Conservation (phyloP, 2,329 filamentous ascomycete species). For the Aspergillus neotritici region DNA sequence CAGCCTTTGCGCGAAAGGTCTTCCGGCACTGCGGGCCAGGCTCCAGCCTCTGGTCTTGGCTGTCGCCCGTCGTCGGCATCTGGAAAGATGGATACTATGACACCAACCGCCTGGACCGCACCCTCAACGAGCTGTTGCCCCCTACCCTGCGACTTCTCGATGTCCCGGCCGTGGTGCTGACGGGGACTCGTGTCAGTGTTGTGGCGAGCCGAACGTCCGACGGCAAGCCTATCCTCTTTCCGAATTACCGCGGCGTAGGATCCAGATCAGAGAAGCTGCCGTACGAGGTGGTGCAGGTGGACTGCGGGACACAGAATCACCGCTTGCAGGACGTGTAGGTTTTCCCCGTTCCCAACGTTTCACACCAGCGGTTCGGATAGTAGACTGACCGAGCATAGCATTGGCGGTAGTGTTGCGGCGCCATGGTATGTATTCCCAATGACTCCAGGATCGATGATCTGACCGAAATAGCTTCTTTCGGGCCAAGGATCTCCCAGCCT, state of each 20-base stretch:
- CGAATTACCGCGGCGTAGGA: slow-evolving; percentile 14
- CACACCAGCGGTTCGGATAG: no score
- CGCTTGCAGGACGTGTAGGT: slow-evolving; percentile 13
- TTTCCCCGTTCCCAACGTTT: no score
- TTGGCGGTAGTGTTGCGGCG: slow-evolving; percentile 15
- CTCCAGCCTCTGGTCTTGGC: slow-evolving; percentile 4
- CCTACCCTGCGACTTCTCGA: slow-evolving; percentile 10
- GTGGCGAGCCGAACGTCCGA: slow-evolving; percentile 14
- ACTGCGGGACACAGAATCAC: slow-evolving; percentile 8
- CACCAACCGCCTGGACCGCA: background rate
- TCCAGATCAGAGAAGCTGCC: slow-evolving; percentile 1
- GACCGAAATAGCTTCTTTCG: slow-evolving; percentile 14
- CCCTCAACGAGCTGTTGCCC: slow-evolving; percentile 1
- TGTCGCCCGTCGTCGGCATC: background rate
- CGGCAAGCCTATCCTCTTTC: slow-evolving; percentile 13
- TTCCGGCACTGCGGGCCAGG: slow-evolving; percentile 4
- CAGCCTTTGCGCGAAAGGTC: slow-evolving; percentile 11
- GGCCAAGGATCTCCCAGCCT: slow-evolving; percentile 8
- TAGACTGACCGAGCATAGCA: no score
- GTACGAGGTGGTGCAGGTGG: slow-evolving; percentile 8
- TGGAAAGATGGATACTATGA: slow-evolving; percentile 13
- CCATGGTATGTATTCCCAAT: slow-evolving; percentile 12
- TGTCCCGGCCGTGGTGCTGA: background rate
- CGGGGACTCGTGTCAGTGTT: slow-evolving; percentile 11
- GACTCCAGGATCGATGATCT: slow-evolving; percentile 2